Percentiles rank a stretch among this genome's conserved stretches.
Conservation (phyloP, 2,329 filamentous ascomycete genomes). For the Phoma herbarum region DNA sequence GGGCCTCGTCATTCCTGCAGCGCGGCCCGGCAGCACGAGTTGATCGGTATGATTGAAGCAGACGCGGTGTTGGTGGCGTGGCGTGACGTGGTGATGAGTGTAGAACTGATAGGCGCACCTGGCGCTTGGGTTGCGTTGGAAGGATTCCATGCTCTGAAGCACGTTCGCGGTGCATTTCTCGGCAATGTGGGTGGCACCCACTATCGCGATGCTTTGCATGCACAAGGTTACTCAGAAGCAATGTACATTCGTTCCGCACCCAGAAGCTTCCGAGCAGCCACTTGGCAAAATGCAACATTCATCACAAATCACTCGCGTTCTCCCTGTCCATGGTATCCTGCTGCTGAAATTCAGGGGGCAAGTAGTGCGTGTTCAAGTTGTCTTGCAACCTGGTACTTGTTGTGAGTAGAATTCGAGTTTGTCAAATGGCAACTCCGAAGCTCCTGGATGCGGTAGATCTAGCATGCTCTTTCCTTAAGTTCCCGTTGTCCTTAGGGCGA, state of each 20-base stretch:
- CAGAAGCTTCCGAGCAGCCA: too few species aligned
- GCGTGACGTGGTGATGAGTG: neutral
- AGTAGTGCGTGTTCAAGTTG: too few species aligned
- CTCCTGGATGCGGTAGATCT: too few species aligned
- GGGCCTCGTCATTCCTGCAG: constrained; percentile 3
- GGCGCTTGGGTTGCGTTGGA: constrained; percentile 5
- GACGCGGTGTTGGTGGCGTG: constrained; percentile 16
- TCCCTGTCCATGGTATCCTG: too few species aligned
- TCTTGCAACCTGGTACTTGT: too few species aligned
- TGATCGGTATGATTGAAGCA: neutral
- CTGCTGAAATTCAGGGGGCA: too few species aligned
- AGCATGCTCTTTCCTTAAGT: neutral
- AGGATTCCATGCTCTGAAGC: constrained; percentile 1
- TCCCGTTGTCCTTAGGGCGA: neutral
- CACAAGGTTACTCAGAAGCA: neutral
- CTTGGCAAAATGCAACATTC: too few species aligned
- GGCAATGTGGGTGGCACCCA: neutral
- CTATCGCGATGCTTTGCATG: constrained; percentile 3
- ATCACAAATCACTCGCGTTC: too few species aligned
- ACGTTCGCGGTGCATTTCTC: neutral
- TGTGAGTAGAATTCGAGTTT: too few species aligned
- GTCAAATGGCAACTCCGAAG: too few species aligned
- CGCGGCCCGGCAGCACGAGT: neutral
- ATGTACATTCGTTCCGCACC: neutral
- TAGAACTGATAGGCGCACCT: constrained; percentile 6